Evolutionary conservation across 2,329 filamentous ascomycete genomes (phyloP), one percentile per base, ranked within the genome.

Genomic region (Dactylellina leptospora): DNA sequence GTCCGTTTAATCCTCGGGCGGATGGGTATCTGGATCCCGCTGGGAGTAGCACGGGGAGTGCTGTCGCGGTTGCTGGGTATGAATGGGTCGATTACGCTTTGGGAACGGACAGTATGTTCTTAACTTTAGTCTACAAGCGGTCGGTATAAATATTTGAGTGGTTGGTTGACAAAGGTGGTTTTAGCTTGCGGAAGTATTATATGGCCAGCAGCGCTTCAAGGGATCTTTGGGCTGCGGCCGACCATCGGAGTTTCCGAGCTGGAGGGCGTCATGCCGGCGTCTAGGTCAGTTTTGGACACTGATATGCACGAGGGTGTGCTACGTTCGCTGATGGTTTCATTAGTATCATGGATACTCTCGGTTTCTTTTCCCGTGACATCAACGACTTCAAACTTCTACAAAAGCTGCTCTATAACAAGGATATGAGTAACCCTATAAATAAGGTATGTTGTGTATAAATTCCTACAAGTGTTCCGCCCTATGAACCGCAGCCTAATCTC

Each of bases 1-100:
- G 73, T 8, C 75, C 78, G n/a, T 78, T 77, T 68, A 78, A 79
- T 45, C 77, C 78, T 1, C 74, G 77, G 10, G 78, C 74, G 3
- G 77, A 78, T 68, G 77, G 77, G 2, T 78, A 76, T 44, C 74
- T 77, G 44, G 74, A 61, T 27, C 76, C 77, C 1, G 75, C 75
- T 4, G 75, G 74, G 25, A 78, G 76, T 23, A 78, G 76, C 1
- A 72, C 75, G 3, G 78, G 78, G 4, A 75, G 74, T 4, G 77
- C 72, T 2, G 75, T 69, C n/a, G 73, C 77, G 0, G 64, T 79
- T 38, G 76, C 78, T 1, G 76, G 75, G 10, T 79, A 79, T 48
- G 74, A 74, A 22, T 79, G 78, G 77, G 66, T 78, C 1, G 77
- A 79, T 62, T 70, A 48, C 62, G 64, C 56, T 4, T 10, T 70